Conservation (phyloP, 495 filamentous ascomycete genomes). For the Chaetomium tenue region DNA sequence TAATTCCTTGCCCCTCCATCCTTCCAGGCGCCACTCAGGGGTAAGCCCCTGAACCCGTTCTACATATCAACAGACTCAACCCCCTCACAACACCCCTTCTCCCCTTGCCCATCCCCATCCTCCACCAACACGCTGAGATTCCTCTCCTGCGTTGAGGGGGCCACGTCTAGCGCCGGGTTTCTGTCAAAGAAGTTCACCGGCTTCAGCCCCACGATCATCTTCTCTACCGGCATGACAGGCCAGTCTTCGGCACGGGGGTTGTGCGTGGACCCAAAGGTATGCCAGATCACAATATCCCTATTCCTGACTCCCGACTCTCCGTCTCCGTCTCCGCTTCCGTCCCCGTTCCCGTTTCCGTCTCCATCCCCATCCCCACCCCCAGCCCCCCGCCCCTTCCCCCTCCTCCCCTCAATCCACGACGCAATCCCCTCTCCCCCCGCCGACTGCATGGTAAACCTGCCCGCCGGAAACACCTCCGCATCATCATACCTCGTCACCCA, state of each 20-base stretch:
- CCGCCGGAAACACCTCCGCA: slow-evolving; percentile 75
- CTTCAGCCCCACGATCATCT: slow-evolving; percentile 55
- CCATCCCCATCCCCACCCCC: no score
- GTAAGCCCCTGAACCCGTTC: not conserved
- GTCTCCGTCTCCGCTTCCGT: no score
- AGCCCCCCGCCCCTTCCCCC: slow-evolving; percentile 6
- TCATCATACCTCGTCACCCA: slow-evolving; percentile 79
- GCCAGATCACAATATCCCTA: slow-evolving; percentile 56
- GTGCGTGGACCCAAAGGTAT: slow-evolving; percentile 59
- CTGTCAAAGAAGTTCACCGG: slow-evolving; percentile 72
- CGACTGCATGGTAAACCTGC: slow-evolving; percentile 81
- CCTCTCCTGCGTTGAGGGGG: slow-evolving; percentile 53
- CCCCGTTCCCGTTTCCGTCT: no score
- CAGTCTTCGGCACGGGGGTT: slow-evolving; percentile 50
- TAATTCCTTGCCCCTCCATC: not conserved
- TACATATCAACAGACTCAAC: not conserved
- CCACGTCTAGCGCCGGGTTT: slow-evolving; percentile 72
- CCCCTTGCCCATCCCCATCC: slow-evolving; percentile 24
- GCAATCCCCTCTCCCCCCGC: slow-evolving; percentile 29
- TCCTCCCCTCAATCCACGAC: slow-evolving; percentile 26
- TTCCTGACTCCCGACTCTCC: no score
- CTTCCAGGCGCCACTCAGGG: not conserved
- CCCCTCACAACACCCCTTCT: not conserved
- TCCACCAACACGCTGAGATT: slow-evolving; percentile 50
- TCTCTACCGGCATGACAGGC: slow-evolving; percentile 54